These are phyloP conservation scores for Fusarium dimerum DNA, from an alignment of 2,329 filamentous ascomycete genomes.

Conservation along the genomic window DNA sequence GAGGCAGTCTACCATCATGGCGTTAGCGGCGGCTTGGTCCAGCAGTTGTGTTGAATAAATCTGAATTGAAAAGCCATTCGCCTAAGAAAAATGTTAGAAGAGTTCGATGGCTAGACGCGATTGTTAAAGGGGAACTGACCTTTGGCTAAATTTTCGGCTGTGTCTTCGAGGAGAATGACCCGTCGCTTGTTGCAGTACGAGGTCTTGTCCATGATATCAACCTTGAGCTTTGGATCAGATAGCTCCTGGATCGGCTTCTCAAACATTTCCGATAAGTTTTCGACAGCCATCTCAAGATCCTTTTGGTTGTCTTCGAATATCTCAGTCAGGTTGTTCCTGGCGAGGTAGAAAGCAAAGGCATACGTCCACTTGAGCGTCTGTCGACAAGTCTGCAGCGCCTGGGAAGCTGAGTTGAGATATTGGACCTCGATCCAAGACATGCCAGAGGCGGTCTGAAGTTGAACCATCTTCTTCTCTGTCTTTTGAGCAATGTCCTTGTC, in stretches of 20 bases:
- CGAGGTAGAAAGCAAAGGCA: slow-evolving; percentile 97
- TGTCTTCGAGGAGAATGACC: slow-evolving; percentile 87
- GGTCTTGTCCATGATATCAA: slow-evolving; percentile 98
- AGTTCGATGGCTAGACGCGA: neutral
- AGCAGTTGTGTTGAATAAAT: slow-evolving; percentile 23
- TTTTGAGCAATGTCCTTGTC: slow-evolving; percentile 96
- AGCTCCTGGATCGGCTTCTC: slow-evolving; percentile 93
- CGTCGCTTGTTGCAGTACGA: slow-evolving; percentile 93
- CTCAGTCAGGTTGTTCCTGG: slow-evolving; percentile 89
- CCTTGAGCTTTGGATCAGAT: slow-evolving; percentile 84
- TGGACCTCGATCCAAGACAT: slow-evolving; percentile 99
- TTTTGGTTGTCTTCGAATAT: slow-evolving; percentile 99
- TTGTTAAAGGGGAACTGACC: slow-evolving; percentile 50
- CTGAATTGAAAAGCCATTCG: slow-evolving; percentile 48
- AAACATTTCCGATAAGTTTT: slow-evolving; percentile 98
- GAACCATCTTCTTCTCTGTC: slow-evolving; percentile 99
- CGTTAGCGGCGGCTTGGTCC: slow-evolving; percentile 24
- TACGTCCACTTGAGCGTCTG: slow-evolving; percentile 99
- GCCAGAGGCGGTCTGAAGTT: slow-evolving; percentile 87
- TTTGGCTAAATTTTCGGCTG: slow-evolving; percentile 86
- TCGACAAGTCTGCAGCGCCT: slow-evolving; percentile 93
- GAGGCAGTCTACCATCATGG: neutral
- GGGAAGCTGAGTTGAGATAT: slow-evolving; percentile 89
- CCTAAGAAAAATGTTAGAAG: slow-evolving; percentile 38
- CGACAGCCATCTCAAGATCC: slow-evolving; percentile 94